Evolutionary conservation across 2,329 filamentous ascomycete species (phyloP).

Genomic region (Exophiala phaeomuriformis): DNA sequence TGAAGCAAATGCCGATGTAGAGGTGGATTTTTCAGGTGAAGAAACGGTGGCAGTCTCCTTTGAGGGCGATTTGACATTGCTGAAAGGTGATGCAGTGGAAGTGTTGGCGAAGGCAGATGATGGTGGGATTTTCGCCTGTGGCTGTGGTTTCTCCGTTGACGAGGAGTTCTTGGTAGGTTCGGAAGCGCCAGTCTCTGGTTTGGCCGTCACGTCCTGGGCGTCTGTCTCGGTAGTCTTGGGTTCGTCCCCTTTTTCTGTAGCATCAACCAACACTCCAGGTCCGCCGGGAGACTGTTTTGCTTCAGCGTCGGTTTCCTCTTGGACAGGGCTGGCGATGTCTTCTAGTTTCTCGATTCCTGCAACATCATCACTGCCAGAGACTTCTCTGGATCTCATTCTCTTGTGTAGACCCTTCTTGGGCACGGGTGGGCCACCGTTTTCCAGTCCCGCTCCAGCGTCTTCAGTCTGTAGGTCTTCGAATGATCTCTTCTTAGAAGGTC

Average conservation of each 20-base stretch:
- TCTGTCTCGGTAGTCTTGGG: conserved; percentile 1
- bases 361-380: conserved; percentile 19
- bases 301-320: conserved; percentile 24
- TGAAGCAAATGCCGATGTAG: conserved; percentile 57
- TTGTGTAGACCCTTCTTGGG: conserved; percentile 28
- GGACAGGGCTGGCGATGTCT: conserved; percentile 22
- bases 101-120: conserved; percentile 38
- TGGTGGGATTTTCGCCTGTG: conserved; percentile 7
- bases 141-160: background rate
- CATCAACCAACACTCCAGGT: conserved; percentile 21
- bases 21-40: conserved; percentile 38
- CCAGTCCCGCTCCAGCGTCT: conserved; percentile 23
- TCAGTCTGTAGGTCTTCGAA: conserved; percentile 37
- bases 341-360: conserved; percentile 15
- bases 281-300: conserved; percentile 25
- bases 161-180: background rate
- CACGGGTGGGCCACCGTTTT: conserved; percentile 20
- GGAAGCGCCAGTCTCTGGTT: background rate
- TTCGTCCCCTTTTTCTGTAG: conserved; percentile 16
- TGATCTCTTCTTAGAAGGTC: conserved; percentile 37
- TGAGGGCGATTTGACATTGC: conserved; percentile 29
- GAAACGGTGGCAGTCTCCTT: conserved; percentile 23
- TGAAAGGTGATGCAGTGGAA: conserved; percentile 40
- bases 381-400: conserved; percentile 32
- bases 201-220: background rate